Base-by-base conservation (phyloP, 805 yeast species). In the Ogataea trehalophila region DNA sequence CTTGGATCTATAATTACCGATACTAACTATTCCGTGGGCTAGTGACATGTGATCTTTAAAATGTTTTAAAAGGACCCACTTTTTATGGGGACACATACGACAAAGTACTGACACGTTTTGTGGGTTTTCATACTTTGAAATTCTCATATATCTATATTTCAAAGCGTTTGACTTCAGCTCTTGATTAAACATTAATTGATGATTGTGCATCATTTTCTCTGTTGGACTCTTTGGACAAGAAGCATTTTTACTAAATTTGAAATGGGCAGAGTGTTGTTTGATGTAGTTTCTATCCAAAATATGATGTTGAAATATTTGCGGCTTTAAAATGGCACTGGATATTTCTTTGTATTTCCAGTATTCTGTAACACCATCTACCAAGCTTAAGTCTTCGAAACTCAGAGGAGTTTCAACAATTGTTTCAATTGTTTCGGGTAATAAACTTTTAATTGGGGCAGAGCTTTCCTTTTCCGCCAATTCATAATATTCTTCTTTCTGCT, bases 21-120 rank as follows among this genome's bases (percentile, higher is more conserved):
- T 16, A 18, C 23, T 13, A 8, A 60, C 43, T 5, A 61, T 45
- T 4, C 65, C 65, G 42, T 61, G 65, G 1, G 62, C 58, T 20
- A 52, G n/a, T 6, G 51, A 39, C 52, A 61, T 46, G 43, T 61
- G 65, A 18, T 55, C 48, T 2, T 29, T 14, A 16, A 52, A 54
- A n/a, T 33, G 22, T 1, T 31, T 15, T 6, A 26, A 13, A 5
- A 45, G 43, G 18, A 60, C 46, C 64, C 63, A 60, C 37, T 46
- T 45, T 26, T 49, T 47, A 38, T 52, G 54, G 2, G 53, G 49
- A 23, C 64, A 60, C 50, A 59, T 42, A 29, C 62, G 37, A 40
- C 64, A 60, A 9, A 56, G 39, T 11, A 43, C 48, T 6, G 48
- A 45, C 2, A 42, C 33, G 5, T 39, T 23, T 7, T 26, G 15